Conservation (phyloP, 441 rosid species). For the Populus hybrid region DNA sequence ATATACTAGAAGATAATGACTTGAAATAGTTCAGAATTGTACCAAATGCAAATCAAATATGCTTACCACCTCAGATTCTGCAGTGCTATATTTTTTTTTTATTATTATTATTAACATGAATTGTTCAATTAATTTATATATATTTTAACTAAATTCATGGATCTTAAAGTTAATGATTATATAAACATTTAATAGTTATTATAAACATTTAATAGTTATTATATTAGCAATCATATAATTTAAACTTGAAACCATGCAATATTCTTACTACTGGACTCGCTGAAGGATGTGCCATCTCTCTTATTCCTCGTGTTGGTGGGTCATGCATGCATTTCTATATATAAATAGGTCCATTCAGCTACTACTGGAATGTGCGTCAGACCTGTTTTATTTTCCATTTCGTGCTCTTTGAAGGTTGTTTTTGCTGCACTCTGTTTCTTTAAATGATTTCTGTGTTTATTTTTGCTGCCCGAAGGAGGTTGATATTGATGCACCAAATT, state of each 20-base stretch:
- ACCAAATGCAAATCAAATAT: conserved; percentile 15
- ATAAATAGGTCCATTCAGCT: conserved; percentile 27
- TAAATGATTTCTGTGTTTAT: not conserved
- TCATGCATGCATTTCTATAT: conserved; percentile 1
- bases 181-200: too few species aligned
- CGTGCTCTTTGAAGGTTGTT: conserved; percentile 19
- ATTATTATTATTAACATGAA: too few species aligned
- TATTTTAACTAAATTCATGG: too few species aligned
- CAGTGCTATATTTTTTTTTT: too few species aligned
- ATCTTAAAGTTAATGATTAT: too few species aligned
- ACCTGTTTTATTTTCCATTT: conserved; percentile 19
- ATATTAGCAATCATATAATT: too few species aligned
- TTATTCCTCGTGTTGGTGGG: conserved; percentile 1
- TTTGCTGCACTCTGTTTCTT: conserved; percentile 5
- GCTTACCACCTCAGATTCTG: conserved; percentile 39
- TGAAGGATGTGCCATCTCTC: not conserved
- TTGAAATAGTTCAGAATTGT: conserved; percentile 3
- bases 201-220: too few species aligned
- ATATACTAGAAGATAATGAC: not conserved
- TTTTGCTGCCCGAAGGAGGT: conserved; percentile 20
- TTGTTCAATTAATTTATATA: too few species aligned
- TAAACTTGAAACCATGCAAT: too few species aligned
- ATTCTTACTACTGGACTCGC: too few species aligned
- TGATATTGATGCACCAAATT: conserved; percentile 12
- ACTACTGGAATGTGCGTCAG: conserved; percentile 12